Percentiles rank a stretch among this genome's conserved stretches.
These are phyloP conservation scores for Dillenia turbinata DNA, from an alignment of 164 flowering plant genomes.

Conservation along the genomic window DNA sequence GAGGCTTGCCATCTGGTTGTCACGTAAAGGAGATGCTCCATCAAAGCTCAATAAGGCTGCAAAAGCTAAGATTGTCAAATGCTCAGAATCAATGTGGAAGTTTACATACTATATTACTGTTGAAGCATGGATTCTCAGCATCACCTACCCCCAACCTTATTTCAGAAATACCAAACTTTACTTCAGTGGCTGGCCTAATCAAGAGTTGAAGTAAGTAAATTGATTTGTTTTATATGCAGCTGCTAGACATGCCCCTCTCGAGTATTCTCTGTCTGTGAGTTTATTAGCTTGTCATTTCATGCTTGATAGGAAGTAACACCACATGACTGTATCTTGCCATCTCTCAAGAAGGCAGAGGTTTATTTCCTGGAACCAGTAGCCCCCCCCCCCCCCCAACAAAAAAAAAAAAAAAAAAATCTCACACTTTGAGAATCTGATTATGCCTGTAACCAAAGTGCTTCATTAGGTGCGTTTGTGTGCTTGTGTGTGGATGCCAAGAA, in stretches of 20 bases:
- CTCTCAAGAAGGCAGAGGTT: no score
- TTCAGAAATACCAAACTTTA: slow-evolving; percentile 50
- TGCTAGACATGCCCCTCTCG: not conserved
- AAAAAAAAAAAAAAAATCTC: no score
- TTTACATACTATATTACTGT: slow-evolving; percentile 64
- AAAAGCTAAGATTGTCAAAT: slow-evolving; percentile 61
- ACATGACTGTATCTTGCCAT: no score
- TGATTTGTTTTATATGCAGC: not conserved
- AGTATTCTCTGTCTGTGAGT: no score
- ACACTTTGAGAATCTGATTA: no score
- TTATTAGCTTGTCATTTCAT: no score
- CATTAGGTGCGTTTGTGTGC: no score
- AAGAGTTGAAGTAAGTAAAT: slow-evolving; percentile 68
- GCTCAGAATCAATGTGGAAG: slow-evolving; percentile 94
- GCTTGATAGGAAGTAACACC: no score
- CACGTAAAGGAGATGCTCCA: slow-evolving; percentile 30
- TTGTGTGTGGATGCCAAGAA: no score
- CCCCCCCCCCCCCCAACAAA: no score
- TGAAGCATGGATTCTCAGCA: slow-evolving; percentile 47
- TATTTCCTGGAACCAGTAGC: no score
- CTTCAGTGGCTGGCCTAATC: slow-evolving; percentile 86
- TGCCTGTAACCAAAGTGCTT: no score
- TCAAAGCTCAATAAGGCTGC: slow-evolving; percentile 37
- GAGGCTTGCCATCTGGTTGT: slow-evolving; percentile 65
- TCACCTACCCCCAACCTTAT: slow-evolving; percentile 69